phyloP scores from a whole-genome alignment of 306 rosid species.

The Glycyrrhiza uralensis region DNA sequence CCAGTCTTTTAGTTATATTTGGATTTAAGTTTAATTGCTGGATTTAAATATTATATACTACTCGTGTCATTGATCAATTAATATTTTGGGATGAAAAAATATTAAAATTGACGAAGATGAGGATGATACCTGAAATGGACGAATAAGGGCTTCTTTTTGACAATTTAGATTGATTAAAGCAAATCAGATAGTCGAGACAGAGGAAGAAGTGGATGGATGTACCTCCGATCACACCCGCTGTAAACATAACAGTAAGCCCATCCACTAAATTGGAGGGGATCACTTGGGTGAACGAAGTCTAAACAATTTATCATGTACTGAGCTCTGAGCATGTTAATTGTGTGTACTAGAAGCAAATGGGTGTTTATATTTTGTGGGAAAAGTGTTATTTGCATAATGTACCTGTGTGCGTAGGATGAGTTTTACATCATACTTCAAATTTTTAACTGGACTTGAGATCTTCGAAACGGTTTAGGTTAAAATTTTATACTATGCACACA shows the following conservation, averaged over 20 bases:
- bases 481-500: background rate
- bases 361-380: too few relatives aligned
- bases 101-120: too few relatives aligned
- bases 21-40: background rate
- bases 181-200: background rate
- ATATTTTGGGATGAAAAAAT: background rate
- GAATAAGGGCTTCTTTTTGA: background rate
- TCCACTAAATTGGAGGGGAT: background rate
- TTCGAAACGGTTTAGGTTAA: background rate
- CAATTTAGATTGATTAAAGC: background rate
- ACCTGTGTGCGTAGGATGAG: too few relatives aligned
- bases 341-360: background rate
- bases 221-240: background rate
- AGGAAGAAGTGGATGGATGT: background rate
- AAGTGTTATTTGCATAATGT: background rate
- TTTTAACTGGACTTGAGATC: background rate
- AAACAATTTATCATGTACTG: background rate
- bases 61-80: background rate
- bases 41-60: background rate
- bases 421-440: background rate
- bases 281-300: background rate
- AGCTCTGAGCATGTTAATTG: background rate
- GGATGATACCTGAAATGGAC: background rate
- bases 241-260: background rate
- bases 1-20: background rate